Base-by-base conservation (phyloP, 2,329 filamentous ascomycete species). In the Cytospora mali region DNA sequence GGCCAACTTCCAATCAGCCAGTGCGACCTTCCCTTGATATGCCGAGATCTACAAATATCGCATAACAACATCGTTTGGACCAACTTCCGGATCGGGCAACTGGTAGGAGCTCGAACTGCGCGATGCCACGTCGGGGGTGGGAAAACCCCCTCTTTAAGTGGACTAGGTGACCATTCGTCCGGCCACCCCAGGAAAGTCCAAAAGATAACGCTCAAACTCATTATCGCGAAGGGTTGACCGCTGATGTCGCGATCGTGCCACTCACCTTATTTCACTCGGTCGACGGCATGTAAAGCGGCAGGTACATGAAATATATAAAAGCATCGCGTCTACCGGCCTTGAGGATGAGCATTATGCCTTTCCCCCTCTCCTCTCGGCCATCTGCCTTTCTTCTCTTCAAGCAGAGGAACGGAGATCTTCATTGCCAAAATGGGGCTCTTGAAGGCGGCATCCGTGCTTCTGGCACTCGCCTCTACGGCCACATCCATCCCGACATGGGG, bases 391-490 rank as follows among this genome's bases (percentile, higher is more conserved):
- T 25, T 29, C n/a, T 28, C 33, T 13, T n/a, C n/a, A n/a, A n/a
- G n/a, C 27, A 25, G 21, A n/a, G 48, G 42, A 6, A 33, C 35
- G 33, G n/a, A 10, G 2, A 35, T 18, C n/a, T 46, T 25, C 9
- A 42, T 42, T 25, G 28, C 16, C 56, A 48, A 9, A 25, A 65
- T 65, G 61, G 52, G 56, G 27, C 25, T 61, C 39, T 3, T 65
- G 13, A 54, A 63, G 48, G 49, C 53, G 28, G 55, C 61, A 49
- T 48, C 61, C 13, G 21, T 55, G 31, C 52, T 61, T 23, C 51
- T 65, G 23, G 56, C 46, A 53, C 63, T 65, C 25, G 53, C 35
- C 42, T 50, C 46, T 39, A 58, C 61, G 6, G 53, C 52, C 33
- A 13, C 55, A n/a, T 55, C 56, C 21, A 57, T 55, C 39, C 63